Evolutionary conservation across 2,329 filamentous ascomycete species (phyloP).

Genomic region (Hypomyces rosellus): DNA sequence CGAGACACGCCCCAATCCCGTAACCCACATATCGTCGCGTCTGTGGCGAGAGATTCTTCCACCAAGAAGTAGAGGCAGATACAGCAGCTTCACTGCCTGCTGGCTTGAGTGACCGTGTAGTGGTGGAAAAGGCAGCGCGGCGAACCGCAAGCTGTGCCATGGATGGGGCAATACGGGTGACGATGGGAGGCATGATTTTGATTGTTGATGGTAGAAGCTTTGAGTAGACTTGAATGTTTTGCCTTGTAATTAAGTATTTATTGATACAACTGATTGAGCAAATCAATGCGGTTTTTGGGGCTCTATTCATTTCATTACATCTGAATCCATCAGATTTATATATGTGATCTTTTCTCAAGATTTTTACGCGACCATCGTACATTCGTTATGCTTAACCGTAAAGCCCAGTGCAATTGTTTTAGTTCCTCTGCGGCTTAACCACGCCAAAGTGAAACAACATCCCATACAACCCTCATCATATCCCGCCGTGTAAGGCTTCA

Average conservation of each 20-base stretch:
- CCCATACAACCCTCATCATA: too few relatives aligned
- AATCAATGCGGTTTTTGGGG: not conserved
- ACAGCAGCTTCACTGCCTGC: conserved; percentile 5
- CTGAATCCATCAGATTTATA: not conserved
- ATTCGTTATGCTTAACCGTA: conserved; percentile 20
- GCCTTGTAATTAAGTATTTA: conserved; percentile 3
- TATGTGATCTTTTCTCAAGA: not conserved
- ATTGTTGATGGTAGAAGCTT: not conserved
- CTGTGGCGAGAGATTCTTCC: conserved; percentile 23
- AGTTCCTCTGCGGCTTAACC: not conserved
- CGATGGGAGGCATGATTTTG: conserved; percentile 17
- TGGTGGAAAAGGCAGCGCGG: conserved; percentile 19
- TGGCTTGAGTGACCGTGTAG: conserved; percentile 11
- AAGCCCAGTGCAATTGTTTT: conserved; percentile 7
- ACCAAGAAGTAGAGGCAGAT: conserved; percentile 14
- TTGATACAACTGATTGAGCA: conserved; percentile 1
- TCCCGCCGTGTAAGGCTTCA: too few relatives aligned
- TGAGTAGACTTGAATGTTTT: too few relatives aligned
- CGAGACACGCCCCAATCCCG: conserved; percentile 15
- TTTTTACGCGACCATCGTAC: not conserved
- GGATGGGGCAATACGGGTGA: conserved; percentile 15
- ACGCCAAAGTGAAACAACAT: too few relatives aligned
- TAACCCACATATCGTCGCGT: conserved; percentile 20
- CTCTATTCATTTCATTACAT: not conserved
- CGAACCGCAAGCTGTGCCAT: conserved; percentile 10